These are phyloP conservation scores for Fusarium sp. DNA, from an alignment of 2,329 filamentous ascomycete genomes.

Conservation along the genomic window DNA sequence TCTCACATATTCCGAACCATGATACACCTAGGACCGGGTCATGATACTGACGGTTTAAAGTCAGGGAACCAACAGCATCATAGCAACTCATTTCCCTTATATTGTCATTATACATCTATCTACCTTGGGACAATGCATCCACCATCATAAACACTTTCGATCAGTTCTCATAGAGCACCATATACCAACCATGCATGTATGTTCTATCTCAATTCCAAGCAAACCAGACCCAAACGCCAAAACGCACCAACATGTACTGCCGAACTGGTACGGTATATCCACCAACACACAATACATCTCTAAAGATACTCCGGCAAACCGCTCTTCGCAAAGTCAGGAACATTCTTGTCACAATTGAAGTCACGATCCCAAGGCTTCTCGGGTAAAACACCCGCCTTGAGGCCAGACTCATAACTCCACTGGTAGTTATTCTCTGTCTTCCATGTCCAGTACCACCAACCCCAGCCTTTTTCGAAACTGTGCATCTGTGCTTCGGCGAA, in stretches of 20 bases:
- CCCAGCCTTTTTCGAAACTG: conserved; percentile 91
- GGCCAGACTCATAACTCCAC: conserved; percentile 91
- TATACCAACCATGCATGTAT: conserved; percentile 15
- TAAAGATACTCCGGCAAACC: conserved; percentile 64
- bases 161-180: conserved; percentile 11
- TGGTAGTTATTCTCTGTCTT: conserved; percentile 86
- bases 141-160: conserved; percentile 3
- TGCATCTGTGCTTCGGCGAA: conserved; percentile 98
- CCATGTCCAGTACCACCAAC: conserved; percentile 99
- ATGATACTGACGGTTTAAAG: not conserved
- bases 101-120: conserved; percentile 22
- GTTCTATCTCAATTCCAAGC: conserved; percentile 7
- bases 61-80: not conserved
- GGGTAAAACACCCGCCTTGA: conserved; percentile 83
- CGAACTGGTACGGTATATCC: conserved; percentile 16
- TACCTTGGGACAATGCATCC: not conserved
- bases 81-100: not conserved
- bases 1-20: not conserved
- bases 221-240: conserved; percentile 15
- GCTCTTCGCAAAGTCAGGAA: conserved; percentile 62
- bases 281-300: conserved; percentile 3
- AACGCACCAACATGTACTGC: not conserved
- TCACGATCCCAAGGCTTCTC: conserved; percentile 75
- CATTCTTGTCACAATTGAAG: conserved; percentile 74
- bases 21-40: not conserved